phyloP scores from a whole-genome alignment of 345 rosid species.

The Sonneratia caseolaris region DNA sequence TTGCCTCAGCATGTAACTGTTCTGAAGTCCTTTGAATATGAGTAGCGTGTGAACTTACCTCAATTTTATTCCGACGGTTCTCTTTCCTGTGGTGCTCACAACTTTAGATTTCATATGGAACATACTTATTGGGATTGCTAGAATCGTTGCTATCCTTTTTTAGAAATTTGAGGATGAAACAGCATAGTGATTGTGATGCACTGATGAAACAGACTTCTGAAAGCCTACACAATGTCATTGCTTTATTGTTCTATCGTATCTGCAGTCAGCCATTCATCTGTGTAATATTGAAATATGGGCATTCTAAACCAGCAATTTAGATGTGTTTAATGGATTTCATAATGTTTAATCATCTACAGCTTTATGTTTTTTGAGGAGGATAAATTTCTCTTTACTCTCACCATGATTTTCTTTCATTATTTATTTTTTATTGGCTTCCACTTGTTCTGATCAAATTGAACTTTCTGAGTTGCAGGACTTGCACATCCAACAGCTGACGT shows the following conservation, averaged over 20 bases:
- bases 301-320: background rate
- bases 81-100: background rate
- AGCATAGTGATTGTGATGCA: background rate
- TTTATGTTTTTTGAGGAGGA: background rate
- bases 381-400: background rate
- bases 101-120: background rate
- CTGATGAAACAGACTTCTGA: background rate
- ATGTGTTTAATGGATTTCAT: background rate
- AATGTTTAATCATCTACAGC: background rate
- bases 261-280: background rate
- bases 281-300: background rate
- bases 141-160: background rate
- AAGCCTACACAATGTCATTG: background rate
- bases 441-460: conserved; percentile 1
- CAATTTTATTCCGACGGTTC: background rate
- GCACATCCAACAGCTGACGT: conserved; percentile 52
- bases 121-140: background rate
- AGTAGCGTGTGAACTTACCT: background rate
- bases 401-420: too few species aligned
- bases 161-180: background rate
- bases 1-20: background rate
- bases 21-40: background rate
- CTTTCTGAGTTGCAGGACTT: conserved; percentile 29
- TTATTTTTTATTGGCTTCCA: background rate
- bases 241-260: background rate